Evolutionary conservation across 2,329 filamentous ascomycete genomes (phyloP).

Genomic region (Exophiala phaeomuriformis): DNA sequence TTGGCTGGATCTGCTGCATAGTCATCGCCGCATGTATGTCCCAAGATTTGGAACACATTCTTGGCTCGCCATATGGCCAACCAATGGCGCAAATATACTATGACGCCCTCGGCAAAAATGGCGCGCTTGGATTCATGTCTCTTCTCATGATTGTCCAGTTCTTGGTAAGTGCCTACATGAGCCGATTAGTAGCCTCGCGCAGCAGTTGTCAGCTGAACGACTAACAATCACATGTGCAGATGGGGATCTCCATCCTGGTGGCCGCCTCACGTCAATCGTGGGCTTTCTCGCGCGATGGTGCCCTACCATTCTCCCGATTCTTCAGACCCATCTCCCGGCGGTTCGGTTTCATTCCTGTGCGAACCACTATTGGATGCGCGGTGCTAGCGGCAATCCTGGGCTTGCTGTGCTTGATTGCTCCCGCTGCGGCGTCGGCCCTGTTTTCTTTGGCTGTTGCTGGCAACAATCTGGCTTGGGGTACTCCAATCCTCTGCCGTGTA

Average conservation of each 20-base stretch:
- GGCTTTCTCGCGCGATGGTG: constrained; percentile 58
- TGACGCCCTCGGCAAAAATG: constrained; percentile 32
- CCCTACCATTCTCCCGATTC: constrained; percentile 53
- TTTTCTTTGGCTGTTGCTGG: constrained; percentile 55
- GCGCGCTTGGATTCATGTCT: constrained; percentile 52
- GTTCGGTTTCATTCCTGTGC: constrained; percentile 52
- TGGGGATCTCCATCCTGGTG: constrained; percentile 37
- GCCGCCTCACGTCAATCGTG: constrained; percentile 55
- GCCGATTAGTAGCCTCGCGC: not conserved
- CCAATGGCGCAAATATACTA: constrained; percentile 46
- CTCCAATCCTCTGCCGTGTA: constrained; percentile 52
- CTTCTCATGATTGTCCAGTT: constrained; percentile 56
- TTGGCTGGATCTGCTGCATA: constrained; percentile 53
- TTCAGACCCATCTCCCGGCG: constrained; percentile 50
- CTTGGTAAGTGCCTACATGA: constrained; percentile 44
- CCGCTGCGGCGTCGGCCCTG: constrained; percentile 51
- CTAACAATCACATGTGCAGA: constrained; percentile 11
- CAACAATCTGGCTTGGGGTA: constrained; percentile 55
- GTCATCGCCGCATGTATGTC: constrained; percentile 53
- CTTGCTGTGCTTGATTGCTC: constrained; percentile 52
- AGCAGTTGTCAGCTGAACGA: not conserved
- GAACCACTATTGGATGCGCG: constrained; percentile 50
- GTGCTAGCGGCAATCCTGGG: constrained; percentile 48
- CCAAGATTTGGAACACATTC: constrained; percentile 44
- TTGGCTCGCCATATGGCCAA: constrained; percentile 49